Conservation (phyloP, 2,329 filamentous ascomycete species). For the Aspergillus pseudonomiae region DNA sequence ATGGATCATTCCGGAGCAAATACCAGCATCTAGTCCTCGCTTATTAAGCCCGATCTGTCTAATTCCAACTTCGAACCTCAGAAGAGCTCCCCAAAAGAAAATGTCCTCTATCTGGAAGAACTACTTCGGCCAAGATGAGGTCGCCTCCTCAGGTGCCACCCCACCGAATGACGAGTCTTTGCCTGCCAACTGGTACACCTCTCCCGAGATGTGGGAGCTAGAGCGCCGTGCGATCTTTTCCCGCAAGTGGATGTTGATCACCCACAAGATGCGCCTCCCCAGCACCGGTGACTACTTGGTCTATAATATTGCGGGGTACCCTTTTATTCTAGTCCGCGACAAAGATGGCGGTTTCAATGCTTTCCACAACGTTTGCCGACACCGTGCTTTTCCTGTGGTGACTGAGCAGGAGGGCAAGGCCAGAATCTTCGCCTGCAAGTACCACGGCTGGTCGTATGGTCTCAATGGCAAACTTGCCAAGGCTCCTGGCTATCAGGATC, state of each 20-base stretch:
- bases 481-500: slow-evolving; percentile 59
- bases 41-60: neutral
- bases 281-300: slow-evolving; percentile 60
- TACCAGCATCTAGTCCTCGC: neutral
- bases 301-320: slow-evolving; percentile 60
- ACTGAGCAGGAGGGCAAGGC: slow-evolving; percentile 51
- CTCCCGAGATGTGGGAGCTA: slow-evolving; percentile 54
- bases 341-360: slow-evolving; percentile 57
- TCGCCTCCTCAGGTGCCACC: slow-evolving; percentile 8
- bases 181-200: slow-evolving; percentile 55
- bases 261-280: slow-evolving; percentile 49
- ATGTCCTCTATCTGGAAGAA: slow-evolving; percentile 25
- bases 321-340: slow-evolving; percentile 58
- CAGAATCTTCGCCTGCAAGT: slow-evolving; percentile 60
- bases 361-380: slow-evolving; percentile 64
- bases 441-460: slow-evolving; percentile 64
- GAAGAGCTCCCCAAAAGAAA: neutral
- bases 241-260: slow-evolving; percentile 51
- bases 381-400: slow-evolving; percentile 62
- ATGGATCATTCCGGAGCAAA: neutral
- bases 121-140: slow-evolving; percentile 44
- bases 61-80: neutral
- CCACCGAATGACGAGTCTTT: slow-evolving; percentile 38
- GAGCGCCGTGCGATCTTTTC: slow-evolving; percentile 62
- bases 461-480: slow-evolving; percentile 61